These are phyloP conservation scores for Penicillium canariense DNA, from an alignment of 495 filamentous ascomycete genomes.

Conservation along the genomic window DNA sequence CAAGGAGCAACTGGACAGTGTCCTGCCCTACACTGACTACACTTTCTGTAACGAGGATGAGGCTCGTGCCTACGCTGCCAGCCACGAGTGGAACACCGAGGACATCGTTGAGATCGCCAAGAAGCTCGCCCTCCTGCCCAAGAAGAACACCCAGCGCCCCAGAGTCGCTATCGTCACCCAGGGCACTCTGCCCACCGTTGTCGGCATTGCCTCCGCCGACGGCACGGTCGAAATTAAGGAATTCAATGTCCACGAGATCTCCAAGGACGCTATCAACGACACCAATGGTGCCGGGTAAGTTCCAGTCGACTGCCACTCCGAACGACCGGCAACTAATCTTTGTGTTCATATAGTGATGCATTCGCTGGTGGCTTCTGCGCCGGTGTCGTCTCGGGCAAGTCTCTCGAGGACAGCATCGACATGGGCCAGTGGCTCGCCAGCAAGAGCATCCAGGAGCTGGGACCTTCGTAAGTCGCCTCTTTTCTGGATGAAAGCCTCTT, in stretches of 20 bases:
- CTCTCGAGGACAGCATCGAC: constrained; percentile 71
- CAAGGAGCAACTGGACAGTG: constrained; percentile 87
- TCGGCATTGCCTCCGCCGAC: constrained; percentile 59
- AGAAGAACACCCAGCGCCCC: constrained; percentile 78
- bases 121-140: constrained; percentile 79
- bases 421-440: constrained; percentile 95
- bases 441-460: constrained; percentile 87
- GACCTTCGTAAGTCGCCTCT: constrained; percentile 93
- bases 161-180: constrained; percentile 90
- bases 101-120: constrained; percentile 87
- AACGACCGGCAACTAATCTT: constrained; percentile 11
- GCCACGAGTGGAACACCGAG: constrained; percentile 65
- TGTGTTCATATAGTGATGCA: constrained; percentile 63
- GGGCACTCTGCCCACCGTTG: constrained; percentile 83
- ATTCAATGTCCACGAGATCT: constrained; percentile 76
- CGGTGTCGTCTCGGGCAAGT: constrained; percentile 79
- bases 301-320: not conserved
- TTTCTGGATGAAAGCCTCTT: not conserved
- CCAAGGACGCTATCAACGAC: constrained; percentile 76
- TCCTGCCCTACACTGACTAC: constrained; percentile 90
- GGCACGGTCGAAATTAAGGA: constrained; percentile 68
- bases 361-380: constrained; percentile 94
- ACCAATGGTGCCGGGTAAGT: constrained; percentile 89
- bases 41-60: constrained; percentile 97
- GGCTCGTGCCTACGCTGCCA: constrained; percentile 78